Conservation (phyloP, 257 asterid species). For the Petunia secreta region DNA sequence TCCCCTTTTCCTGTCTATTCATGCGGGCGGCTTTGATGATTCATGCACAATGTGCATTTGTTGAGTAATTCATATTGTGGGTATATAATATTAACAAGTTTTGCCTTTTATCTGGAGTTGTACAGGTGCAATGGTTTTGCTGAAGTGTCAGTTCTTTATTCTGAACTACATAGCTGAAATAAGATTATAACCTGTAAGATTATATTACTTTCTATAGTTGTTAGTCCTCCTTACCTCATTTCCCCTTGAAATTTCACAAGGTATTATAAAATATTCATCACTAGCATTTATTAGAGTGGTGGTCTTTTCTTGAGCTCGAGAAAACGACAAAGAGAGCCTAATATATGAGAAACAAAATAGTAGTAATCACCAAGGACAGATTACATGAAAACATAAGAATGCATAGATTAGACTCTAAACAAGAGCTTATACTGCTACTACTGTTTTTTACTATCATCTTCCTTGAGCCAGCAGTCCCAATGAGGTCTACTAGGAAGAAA, state of each 20-base stretch:
- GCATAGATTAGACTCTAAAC: neutral
- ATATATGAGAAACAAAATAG: neutral
- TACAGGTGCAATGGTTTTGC: neutral
- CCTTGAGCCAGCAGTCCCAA: neutral
- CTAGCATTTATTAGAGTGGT: neutral
- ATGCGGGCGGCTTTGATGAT: neutral
- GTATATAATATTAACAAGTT: no score
- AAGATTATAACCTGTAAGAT: neutral
- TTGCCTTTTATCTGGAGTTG: no score
- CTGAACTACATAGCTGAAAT: neutral
- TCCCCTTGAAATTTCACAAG: neutral
- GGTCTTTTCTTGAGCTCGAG: neutral
- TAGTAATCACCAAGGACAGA: neutral
- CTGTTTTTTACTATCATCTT: neutral
- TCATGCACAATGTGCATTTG: neutral
- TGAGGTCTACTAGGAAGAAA: constrained; percentile 40
- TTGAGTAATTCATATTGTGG: neutral
- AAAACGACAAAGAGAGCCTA: neutral
- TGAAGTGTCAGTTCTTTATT: neutral
- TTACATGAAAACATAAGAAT: constrained; percentile 7
- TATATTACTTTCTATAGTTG: no score
- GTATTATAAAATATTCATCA: neutral
- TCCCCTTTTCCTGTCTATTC: neutral
- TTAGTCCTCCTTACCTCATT: no score
- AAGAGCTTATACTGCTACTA: neutral